Percentiles rank a stretch among this genome's conserved stretches.
phyloP scores from a whole-genome alignment of 768 basidiomycete genomes.

The Postia placenta region DNA sequence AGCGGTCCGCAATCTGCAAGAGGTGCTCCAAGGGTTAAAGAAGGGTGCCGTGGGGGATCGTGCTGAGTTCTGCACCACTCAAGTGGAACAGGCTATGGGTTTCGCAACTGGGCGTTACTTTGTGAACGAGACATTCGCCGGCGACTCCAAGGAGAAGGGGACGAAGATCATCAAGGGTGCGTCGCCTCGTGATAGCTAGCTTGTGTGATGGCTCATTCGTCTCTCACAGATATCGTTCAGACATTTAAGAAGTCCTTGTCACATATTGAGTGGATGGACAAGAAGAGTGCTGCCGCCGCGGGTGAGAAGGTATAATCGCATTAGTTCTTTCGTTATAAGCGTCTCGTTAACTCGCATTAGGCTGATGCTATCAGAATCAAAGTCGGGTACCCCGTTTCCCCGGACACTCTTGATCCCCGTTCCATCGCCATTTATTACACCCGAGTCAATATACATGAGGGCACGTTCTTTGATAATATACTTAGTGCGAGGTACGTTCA shows the following conservation, averaged over 20 bases:
- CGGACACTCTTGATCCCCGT: slow-evolving; percentile 66
- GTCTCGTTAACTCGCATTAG: slow-evolving; percentile 26
- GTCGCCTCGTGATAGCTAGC: slow-evolving; percentile 3
- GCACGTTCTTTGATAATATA: slow-evolving; percentile 83
- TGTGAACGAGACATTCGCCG: slow-evolving; percentile 76
- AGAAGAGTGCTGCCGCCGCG: slow-evolving; percentile 72
- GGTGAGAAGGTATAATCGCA: slow-evolving; percentile 61
- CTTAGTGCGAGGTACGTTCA: slow-evolving; percentile 48
- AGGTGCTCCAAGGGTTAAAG: slow-evolving; percentile 77
- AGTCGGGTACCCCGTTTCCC: slow-evolving; percentile 88
- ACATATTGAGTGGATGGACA: slow-evolving; percentile 88
- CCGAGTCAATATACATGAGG: slow-evolving; percentile 54
- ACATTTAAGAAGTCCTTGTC: slow-evolving; percentile 77
- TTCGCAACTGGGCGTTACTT: slow-evolving; percentile 88
- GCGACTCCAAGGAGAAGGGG: slow-evolving; percentile 73
- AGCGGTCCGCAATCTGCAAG: slow-evolving; percentile 61
- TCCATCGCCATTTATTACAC: slow-evolving; percentile 74
- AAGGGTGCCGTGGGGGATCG: slow-evolving; percentile 82
- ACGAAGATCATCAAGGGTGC: slow-evolving; percentile 77
- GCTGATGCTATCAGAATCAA: slow-evolving; percentile 82
- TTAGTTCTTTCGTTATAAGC: not conserved
- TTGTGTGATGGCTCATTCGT: not conserved
- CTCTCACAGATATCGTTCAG: slow-evolving; percentile 59
- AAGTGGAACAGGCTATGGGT: slow-evolving; percentile 72
- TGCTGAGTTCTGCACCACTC: slow-evolving; percentile 73